Conservation (phyloP, 352 stramenopile species). For the Globisporangium takayamanum region DNA sequence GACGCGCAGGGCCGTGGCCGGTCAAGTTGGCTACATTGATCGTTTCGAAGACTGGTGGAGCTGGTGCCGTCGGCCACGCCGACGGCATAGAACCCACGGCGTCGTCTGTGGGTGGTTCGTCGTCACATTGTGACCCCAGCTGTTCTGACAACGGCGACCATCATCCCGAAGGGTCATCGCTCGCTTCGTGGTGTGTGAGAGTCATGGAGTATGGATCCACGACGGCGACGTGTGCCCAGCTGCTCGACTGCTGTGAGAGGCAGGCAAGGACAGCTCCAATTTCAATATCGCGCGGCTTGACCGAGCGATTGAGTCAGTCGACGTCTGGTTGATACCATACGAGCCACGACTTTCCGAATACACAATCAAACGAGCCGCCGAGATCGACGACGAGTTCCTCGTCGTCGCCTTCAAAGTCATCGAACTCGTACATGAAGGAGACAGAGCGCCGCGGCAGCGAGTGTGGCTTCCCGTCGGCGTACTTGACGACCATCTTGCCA, state of each 20-base stretch:
- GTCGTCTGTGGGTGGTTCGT: too few relatives aligned
- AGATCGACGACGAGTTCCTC: conserved; percentile 27
- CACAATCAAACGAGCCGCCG: conserved; percentile 18
- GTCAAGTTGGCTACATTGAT: conserved; percentile 9
- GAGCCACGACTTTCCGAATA: conserved; percentile 25
- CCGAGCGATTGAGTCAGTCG: conserved; percentile 13
- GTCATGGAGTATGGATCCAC: conserved; percentile 16
- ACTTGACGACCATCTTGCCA: not conserved
- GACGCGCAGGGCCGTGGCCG: too few relatives aligned
- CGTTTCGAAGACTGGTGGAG: not conserved
- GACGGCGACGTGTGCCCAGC: conserved; percentile 7
- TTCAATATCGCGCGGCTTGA: conserved; percentile 13
- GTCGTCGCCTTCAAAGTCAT: conserved; percentile 13
- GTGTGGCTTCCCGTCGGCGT: conserved; percentile 8
- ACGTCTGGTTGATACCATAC: conserved; percentile 18
- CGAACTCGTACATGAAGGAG: conserved; percentile 14
- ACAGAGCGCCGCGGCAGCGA: conserved; percentile 5
- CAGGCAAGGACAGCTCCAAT: conserved; percentile 11
- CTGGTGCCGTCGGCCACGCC: too few relatives aligned
- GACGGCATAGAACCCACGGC: too few relatives aligned
- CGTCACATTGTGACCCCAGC: too few relatives aligned
- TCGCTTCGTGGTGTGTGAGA: too few relatives aligned
- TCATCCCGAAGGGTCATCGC: too few relatives aligned
- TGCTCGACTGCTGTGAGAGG: not conserved
- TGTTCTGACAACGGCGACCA: too few relatives aligned